Conservation (phyloP, 176 grass and related monocot species). For the Areca catechu region DNA sequence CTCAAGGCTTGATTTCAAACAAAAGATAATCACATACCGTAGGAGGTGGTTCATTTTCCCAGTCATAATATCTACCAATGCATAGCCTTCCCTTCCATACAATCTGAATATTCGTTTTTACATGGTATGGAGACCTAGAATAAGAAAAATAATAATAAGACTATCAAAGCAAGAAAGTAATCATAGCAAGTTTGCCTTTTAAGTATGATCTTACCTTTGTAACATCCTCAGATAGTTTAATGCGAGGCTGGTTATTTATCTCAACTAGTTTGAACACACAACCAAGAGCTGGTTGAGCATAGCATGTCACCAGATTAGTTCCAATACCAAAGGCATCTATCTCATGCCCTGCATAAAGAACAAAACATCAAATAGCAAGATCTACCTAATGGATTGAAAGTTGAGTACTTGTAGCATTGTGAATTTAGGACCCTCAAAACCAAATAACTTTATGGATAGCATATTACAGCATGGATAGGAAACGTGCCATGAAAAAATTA, state of each 20-base stretch:
- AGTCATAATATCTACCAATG: constrained; percentile 90
- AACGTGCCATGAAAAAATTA: too few species aligned
- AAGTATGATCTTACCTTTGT: constrained; percentile 48
- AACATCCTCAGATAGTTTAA: constrained; percentile 96
- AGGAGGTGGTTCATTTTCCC: constrained; percentile 80
- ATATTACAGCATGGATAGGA: too few species aligned
- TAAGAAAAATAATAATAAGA: too few species aligned
- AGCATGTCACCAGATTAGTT: constrained; percentile 91
- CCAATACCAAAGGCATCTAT: constrained; percentile 92
- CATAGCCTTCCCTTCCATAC: constrained; percentile 63
- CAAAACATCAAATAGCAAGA: not conserved
- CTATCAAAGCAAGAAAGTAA: not conserved
- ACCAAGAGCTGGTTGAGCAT: constrained; percentile 86
- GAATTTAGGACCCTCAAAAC: too few species aligned
- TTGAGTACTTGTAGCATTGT: too few species aligned
- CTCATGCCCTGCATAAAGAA: constrained; percentile 57
- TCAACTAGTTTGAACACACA: constrained; percentile 99
- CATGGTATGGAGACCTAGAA: constrained; percentile 89
- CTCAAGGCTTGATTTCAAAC: not conserved
- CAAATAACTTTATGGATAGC: too few species aligned
- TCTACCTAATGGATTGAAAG: too few species aligned
- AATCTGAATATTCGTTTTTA: constrained; percentile 87
- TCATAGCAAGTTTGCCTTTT: constrained; percentile 1
- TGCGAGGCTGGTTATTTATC: constrained; percentile 89
- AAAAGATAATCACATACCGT: constrained; percentile 34